Evolutionary conservation across 78 protist species (phyloP), one percentile per base, ranked within the genome.

Genomic region (Speleostelium caveatum): DNA sequence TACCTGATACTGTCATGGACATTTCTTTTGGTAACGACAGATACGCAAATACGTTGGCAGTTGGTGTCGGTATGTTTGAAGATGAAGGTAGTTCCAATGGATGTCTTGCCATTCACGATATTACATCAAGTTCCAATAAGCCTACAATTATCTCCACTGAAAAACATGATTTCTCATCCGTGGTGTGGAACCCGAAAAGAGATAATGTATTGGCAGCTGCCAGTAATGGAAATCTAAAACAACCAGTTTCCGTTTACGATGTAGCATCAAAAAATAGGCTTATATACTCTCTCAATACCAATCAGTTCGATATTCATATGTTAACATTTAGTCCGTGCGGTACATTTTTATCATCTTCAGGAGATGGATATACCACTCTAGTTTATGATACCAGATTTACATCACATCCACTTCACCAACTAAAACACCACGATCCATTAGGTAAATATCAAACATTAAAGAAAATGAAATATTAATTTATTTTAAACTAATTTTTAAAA

Each of bases 341-440:
- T 30, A 60, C 21, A 2, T 33, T 55, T 35, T 21, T 73, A 56
- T 10, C 30, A 2, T 32, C 26, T 19, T 6, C 66, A 3, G 79
- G 79, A 21, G n/a, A 28, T 36, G 12, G 24, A 3, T 32, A 55
- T 73, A 49, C 51, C 1, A 39, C 39, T 19, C 35, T 56, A 7
- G 79, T 73, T 12, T 73, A 35, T 73, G 79, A 73, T 36, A 28
- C 33, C 1, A 51, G 79, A 73, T 73, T 19, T 56, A 2, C 41
- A 3, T 2, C 3, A 5, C 3, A 33, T 24, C 61, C 79, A 8
- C 21, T 73, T 5, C 61, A 55, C 33, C 3, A 55, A 10, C 65
- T 73, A 5, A 49, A 26, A 22, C 79, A 73, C 22, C 3, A 55
- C 55, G 63, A 16, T 17, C 32, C 53, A 45, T 6, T 45, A 6